Evolutionary conservation across 148 eudicot genomes (phyloP), one percentile per base, ranked within the genome.

Genomic region (Fagopyrum tataricum): DNA sequence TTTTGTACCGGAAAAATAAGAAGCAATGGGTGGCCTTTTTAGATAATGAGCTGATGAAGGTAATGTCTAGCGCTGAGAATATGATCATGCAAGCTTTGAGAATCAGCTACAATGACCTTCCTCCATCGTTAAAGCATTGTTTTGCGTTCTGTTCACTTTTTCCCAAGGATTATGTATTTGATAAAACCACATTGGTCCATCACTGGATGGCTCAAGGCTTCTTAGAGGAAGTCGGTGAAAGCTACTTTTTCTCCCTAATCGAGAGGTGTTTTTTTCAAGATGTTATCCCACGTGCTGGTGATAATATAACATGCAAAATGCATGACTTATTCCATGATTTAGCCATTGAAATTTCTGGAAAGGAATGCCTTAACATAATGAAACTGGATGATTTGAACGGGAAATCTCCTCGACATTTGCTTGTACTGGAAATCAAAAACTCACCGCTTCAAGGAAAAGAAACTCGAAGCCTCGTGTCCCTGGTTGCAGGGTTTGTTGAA

Each of bases 101-200:
- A 43, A 53, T 84, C 44, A 84, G 78, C 76, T 85, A 85, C 67
- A 40, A 78, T 21, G 42, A 82, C 49, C 77, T 77, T 26, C 21
- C 55, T 0, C 11, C 66, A 4, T 41, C 17, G 3, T 44, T 79
- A 2, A 69, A 72, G 40, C 59, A 66, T 56, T 76, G 82, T 59
- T 67, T 80, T 21, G 18, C 5, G 12, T 80, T 40, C 76, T 80
- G 66, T 39, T 70, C 76, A 3, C 14, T 76, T 17, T 80, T 76
- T 56, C 79, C 76, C 4, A 76, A 49, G 44, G 71, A 70, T 44
- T 58, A 44, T 46, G 53, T 41, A 40, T 76, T 80, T 7, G 49
- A 67, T 7, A 80, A 73, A 56, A 71, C 53, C 59, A 1, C 0
- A 4, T 61, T 81, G 61, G 51, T 62, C n/a, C 0, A 21, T 0